A percentile compares a stretch with the other conserved stretches of the same genome.
phyloP scores from a whole-genome alignment of 169 alveolate genomes.

The Plasmodium fragile region DNA sequence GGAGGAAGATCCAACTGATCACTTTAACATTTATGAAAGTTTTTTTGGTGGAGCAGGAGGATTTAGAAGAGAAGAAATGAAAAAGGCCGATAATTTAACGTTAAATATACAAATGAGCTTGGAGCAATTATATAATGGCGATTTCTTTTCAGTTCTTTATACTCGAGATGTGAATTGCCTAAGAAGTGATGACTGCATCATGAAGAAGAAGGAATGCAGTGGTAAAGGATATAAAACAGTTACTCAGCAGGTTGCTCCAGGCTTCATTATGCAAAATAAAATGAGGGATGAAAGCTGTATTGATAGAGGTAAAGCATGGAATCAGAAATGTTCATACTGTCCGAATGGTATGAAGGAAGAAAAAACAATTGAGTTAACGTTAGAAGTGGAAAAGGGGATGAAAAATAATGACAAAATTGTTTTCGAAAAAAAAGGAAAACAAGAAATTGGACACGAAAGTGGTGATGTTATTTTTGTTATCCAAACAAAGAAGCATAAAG shows the following conservation, averaged over 20 bases:
- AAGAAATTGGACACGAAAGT: conserved; percentile 84
- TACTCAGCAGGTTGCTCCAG: conserved; percentile 90
- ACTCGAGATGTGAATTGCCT: conserved; percentile 83
- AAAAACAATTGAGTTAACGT: conserved; percentile 78
- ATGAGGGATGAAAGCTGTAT: conserved; percentile 87
- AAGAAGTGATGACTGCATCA: conserved; percentile 86
- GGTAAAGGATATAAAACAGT: conserved; percentile 85
- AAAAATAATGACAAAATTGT: conserved; percentile 85
- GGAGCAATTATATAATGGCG: conserved; percentile 87
- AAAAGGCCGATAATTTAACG: conserved; percentile 85
- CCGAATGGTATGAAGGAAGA: conserved; percentile 76
- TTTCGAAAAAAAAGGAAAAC: conserved; percentile 89
- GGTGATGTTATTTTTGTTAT: conserved; percentile 87
- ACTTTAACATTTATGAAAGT: conserved; percentile 80
- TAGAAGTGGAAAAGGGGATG: conserved; percentile 80
- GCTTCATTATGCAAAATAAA: conserved; percentile 89
- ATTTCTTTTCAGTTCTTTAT: conserved; percentile 78
- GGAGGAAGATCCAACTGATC: conserved; percentile 77
- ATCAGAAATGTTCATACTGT: conserved; percentile 78
- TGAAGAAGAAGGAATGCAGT: conserved; percentile 86
- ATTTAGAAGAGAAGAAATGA: conserved; percentile 78
- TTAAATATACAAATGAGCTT: conserved; percentile 81
- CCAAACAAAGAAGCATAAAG: conserved; percentile 79
- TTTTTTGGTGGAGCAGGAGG: conserved; percentile 82
- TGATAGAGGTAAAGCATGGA: conserved; percentile 89